These are phyloP conservation scores for Noccaea bulbosa DNA, from an alignment of 345 rosid genomes.

Conservation along the genomic window DNA sequence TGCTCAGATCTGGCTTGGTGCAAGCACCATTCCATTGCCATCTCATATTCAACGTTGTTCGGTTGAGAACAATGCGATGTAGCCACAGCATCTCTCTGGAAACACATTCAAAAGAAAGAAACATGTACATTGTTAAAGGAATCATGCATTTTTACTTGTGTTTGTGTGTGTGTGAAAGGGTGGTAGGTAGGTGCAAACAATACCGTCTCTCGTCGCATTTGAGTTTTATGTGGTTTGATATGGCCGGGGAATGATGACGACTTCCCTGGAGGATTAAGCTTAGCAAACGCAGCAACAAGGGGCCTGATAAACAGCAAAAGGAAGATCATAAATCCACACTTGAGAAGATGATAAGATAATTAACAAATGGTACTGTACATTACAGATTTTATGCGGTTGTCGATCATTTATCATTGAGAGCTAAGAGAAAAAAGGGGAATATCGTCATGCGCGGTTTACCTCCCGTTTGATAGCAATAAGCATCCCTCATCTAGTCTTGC, in stretches of 20 bases:
- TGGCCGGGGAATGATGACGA: constrained; percentile 66
- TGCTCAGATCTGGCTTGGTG: constrained; percentile 53
- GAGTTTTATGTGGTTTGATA: constrained; percentile 53
- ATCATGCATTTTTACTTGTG: constrained; percentile 3
- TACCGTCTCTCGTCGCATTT: constrained; percentile 65
- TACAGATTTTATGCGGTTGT: constrained; percentile 10
- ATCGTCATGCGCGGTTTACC: constrained; percentile 47
- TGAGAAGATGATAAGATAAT: constrained; percentile 1
- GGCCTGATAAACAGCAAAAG: constrained; percentile 58
- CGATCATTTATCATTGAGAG: background rate
- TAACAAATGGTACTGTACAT: constrained; percentile 8
- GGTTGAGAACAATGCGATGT: constrained; percentile 92
- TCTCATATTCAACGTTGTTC: constrained; percentile 79
- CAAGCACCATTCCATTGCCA: constrained; percentile 88
- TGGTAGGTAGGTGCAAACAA: background rate
- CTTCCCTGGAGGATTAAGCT: constrained; percentile 57
- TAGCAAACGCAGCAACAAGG: constrained; percentile 64
- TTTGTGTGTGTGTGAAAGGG: background rate
- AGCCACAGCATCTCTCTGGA: constrained; percentile 76
- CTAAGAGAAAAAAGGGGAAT: background rate
- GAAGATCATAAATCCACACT: constrained; percentile 12
- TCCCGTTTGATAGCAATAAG: constrained; percentile 74
- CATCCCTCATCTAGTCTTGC: constrained; percentile 61
- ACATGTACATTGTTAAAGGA: constrained; percentile 8
- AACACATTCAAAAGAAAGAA: constrained; percentile 18